Conservation (phyloP, 2,329 filamentous ascomycete species). For the Ramularia endophylla region DNA sequence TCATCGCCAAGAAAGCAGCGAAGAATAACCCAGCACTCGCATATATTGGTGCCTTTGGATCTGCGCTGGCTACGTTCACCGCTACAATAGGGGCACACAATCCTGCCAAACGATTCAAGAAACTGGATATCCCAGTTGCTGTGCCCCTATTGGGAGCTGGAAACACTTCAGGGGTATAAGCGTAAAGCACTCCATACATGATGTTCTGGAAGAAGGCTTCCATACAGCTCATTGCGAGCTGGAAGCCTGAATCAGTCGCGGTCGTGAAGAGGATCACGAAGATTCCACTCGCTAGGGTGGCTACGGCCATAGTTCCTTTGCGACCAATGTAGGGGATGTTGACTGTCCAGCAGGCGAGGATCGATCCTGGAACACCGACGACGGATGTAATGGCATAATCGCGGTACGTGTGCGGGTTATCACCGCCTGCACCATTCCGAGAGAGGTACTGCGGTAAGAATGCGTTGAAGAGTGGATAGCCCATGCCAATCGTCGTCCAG, state of each 20-base stretch:
- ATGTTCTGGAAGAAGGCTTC: constrained; percentile 67
- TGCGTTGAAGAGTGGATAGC: constrained; percentile 81
- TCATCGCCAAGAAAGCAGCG: constrained; percentile 39
- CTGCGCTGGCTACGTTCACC: constrained; percentile 33
- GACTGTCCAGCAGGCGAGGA: constrained; percentile 69
- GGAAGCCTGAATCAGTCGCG: constrained; percentile 47
- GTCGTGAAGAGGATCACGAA: constrained; percentile 63
- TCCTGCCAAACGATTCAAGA: constrained; percentile 63
- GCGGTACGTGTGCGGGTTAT: constrained; percentile 53
- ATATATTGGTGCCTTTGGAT: constrained; percentile 40
- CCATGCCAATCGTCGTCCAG: constrained; percentile 55
- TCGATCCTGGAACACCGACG: constrained; percentile 68
- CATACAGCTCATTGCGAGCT: constrained; percentile 33
- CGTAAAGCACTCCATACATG: constrained; percentile 65
- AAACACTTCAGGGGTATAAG: constrained; percentile 72
- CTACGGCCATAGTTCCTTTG: constrained; percentile 63
- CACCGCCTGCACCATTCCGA: constrained; percentile 38
- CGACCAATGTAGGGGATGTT: constrained; percentile 66
- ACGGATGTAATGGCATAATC: constrained; percentile 78
- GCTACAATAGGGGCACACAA: constrained; percentile 65
- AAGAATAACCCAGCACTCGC: constrained; percentile 39
- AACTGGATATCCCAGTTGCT: constrained; percentile 63
- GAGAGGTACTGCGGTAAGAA: constrained; percentile 84
- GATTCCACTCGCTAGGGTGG: constrained; percentile 60
- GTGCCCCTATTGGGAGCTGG: constrained; percentile 66